These are phyloP conservation scores for Paracorniculantispora psalliotae DNA, from an alignment of 2,329 filamentous ascomycete species.

Conservation along the genomic window DNA sequence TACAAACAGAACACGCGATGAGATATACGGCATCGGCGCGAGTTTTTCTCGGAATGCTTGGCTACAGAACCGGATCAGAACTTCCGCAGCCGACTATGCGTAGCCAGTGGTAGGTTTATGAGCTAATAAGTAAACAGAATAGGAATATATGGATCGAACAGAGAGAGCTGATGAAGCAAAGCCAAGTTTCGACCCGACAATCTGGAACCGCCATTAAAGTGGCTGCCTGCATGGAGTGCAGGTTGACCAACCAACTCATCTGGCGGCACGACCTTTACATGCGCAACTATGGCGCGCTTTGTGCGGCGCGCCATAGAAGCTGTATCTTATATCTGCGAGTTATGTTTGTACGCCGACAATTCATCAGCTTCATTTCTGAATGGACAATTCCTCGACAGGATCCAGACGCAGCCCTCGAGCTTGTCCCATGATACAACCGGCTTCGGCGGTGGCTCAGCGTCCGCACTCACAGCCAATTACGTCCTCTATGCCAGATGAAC, in stretches of 20 bases:
- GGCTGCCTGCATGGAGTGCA: not conserved
- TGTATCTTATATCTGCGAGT: not conserved
- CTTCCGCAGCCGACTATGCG: not conserved
- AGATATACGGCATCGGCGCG: not conserved
- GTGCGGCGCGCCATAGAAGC: not conserved
- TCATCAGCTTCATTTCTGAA: not conserved
- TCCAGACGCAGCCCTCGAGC: not conserved
- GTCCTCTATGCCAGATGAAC: too few species aligned
- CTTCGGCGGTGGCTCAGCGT: too few species aligned
- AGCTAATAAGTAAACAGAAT: not conserved
- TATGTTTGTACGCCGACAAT: not conserved
- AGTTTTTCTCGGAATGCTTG: not conserved
- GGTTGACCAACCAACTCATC: conserved; percentile 4
- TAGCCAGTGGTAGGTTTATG: not conserved
- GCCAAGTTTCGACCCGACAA: not conserved
- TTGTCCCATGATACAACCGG: not conserved
- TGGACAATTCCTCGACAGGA: not conserved
- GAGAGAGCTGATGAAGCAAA: not conserved
- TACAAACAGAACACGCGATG: not conserved
- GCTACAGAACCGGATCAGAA: not conserved
- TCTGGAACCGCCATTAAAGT: not conserved
- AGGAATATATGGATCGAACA: not conserved
- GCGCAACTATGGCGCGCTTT: not conserved
- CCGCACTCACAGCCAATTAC: too few species aligned
- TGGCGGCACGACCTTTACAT: not conserved